Evolutionary conservation across 305 asterid genomes (phyloP).

Genomic region (Solanum hybrid): DNA sequence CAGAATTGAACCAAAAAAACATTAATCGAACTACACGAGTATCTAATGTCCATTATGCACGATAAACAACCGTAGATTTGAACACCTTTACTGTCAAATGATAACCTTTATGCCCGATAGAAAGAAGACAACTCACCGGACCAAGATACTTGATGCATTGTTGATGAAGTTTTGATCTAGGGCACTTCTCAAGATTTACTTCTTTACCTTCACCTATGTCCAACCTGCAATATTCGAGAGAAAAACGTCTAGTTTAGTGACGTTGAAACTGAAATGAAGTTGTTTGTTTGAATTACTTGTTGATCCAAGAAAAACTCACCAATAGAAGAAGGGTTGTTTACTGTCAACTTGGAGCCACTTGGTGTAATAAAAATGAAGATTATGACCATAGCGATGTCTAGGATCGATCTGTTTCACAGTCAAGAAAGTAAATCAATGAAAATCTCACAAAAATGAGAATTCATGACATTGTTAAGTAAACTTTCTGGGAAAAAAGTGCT

Average conservation of each 20-base stretch:
- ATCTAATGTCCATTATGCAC: neutral
- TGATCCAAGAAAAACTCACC: slow-evolving; percentile 30
- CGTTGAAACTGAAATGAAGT: neutral
- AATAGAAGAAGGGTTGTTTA: slow-evolving; percentile 62
- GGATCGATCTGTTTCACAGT: slow-evolving; percentile 50
- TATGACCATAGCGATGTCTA: slow-evolving; percentile 72
- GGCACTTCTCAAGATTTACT: slow-evolving; percentile 47
- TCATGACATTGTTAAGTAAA: neutral
- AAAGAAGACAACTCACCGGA: slow-evolving; percentile 41
- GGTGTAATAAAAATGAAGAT: slow-evolving; percentile 53
- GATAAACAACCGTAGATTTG: neutral
- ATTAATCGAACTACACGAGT: neutral
- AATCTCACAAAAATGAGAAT: neutral
- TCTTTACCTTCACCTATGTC: slow-evolving; percentile 66
- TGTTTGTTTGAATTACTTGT: neutral
- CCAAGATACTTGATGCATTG: slow-evolving; percentile 66
- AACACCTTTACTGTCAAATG: neutral
- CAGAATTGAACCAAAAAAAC: neutral
- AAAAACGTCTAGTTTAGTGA: neutral
- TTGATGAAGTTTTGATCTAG: slow-evolving; percentile 44
- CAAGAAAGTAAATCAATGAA: neutral
- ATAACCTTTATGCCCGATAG: neutral
- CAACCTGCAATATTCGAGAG: slow-evolving; percentile 31
- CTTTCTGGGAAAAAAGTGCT: slow-evolving; percentile 7
- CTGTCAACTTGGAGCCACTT: slow-evolving; percentile 51